Percentiles rank a stretch among this genome's conserved stretches.
Evolutionary conservation across 2,329 filamentous ascomycete species (phyloP).

Genomic region (Thermothelomyces thermophilus): DNA sequence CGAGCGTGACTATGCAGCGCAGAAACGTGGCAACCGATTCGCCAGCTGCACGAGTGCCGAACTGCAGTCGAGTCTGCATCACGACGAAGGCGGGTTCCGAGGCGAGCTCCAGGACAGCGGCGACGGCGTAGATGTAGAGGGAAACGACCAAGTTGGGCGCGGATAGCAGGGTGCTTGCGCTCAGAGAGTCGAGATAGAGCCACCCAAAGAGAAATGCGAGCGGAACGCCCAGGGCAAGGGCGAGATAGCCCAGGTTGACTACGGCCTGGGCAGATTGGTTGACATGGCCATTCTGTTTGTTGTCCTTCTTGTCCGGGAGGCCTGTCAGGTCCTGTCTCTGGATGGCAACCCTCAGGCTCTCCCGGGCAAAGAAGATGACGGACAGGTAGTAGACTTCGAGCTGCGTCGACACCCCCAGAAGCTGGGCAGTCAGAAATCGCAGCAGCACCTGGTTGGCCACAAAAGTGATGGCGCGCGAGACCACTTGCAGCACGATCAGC

Average conservation of each 20-base stretch:
- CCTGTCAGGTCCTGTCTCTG: slow-evolving; percentile 61
- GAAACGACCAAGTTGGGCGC: slow-evolving; percentile 57
- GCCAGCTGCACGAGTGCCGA: slow-evolving; percentile 71
- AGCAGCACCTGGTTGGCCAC: slow-evolving; percentile 85
- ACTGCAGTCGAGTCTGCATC: slow-evolving; percentile 73
- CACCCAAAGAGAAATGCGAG: slow-evolving; percentile 59
- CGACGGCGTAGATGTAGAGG: slow-evolving; percentile 49
- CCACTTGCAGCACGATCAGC: slow-evolving; percentile 80
- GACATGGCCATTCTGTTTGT: slow-evolving; percentile 12
- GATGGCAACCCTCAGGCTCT: slow-evolving; percentile 84
- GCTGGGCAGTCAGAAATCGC: slow-evolving; percentile 75
- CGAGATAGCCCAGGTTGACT: slow-evolving; percentile 81
- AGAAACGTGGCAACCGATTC: slow-evolving; percentile 76
- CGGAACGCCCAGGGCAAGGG: slow-evolving; percentile 60
- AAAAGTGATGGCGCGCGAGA: slow-evolving; percentile 84
- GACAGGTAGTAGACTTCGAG: slow-evolving; percentile 90
- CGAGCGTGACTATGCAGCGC: slow-evolving; percentile 70
- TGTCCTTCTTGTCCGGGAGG: slow-evolving; percentile 19
- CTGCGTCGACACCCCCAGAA: slow-evolving; percentile 81
- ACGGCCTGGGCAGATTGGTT: slow-evolving; percentile 57
- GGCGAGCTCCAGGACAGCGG: slow-evolving; percentile 65
- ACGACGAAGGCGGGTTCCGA: slow-evolving; percentile 87
- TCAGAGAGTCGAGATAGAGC: slow-evolving; percentile 56
- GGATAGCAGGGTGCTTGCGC: slow-evolving; percentile 40
- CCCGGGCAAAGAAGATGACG: slow-evolving; percentile 88